Base-by-base conservation (phyloP, 2,329 filamentous ascomycete species). In the Colletotrichum australisinense region DNA sequence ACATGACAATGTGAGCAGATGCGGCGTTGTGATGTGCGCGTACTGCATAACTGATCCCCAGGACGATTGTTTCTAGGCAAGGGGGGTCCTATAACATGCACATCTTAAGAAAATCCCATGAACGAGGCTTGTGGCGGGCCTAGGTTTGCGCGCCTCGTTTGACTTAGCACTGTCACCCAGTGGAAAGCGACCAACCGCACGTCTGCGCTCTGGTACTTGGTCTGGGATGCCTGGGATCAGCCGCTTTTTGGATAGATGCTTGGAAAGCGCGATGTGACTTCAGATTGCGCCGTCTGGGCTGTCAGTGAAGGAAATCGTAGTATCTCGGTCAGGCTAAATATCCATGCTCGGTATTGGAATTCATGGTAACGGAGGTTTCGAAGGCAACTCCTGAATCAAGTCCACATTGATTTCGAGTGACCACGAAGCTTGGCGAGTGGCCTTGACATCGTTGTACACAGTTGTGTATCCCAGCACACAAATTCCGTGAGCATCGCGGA, bases 61-160 rank as follows among this genome's bases (percentile, higher is more conserved):
- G 46, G 8, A 38, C 42, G 49, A 32, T 64, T 69, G 58, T 55
- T 58, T 64, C 59, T 14, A 32, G 24, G 32, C 26, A 49, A 63
- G 46, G 62, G 67, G 57, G 26, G 35, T 63, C 58, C 75, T 78
- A 79, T 79, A 79, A 64, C 68, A 19, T 49, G 78, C 77, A 77
- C 78, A 79, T 79, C 78, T 75, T 79, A 79, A 78, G 78, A 74
- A 76, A 72, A 78, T 76, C 77, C 66, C 63, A 60, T 57, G 60
- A 58, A 63, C 32, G 53, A 59, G 55, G 60, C 46, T 62, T 49
- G 30, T 11, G 24, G 30, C 7, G 19, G 35, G 30, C 26, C 32
- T 32, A n/a, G 32, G 26, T 46, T 26, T 58, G 26, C 32, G 19
- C 53, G 42, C 30, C 58, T 38, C 56, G 49, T 57, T 59, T 57